phyloP scores from a whole-genome alignment of 2,329 filamentous ascomycete genomes.

The Colletotrichum spinosum region DNA sequence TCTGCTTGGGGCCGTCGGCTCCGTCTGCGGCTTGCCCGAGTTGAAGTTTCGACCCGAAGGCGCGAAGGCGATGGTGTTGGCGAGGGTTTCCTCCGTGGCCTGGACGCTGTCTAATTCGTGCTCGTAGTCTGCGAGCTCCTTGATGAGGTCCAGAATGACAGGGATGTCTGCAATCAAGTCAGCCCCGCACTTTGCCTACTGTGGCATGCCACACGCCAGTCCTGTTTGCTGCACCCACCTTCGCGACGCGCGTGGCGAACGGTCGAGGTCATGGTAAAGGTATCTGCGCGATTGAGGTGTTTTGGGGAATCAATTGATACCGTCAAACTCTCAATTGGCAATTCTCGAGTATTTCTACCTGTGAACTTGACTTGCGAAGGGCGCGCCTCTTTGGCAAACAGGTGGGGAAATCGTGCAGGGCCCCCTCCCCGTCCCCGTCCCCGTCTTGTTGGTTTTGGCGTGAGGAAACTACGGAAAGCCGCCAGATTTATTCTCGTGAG shows the following conservation, averaged over 20 bases:
- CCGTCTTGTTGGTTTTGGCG: no score
- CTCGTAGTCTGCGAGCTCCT: constrained; percentile 90
- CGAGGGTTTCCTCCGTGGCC: constrained; percentile 81
- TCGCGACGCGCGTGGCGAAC: constrained; percentile 71
- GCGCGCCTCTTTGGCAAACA: constrained; percentile 23
- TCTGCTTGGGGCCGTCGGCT: constrained; percentile 64
- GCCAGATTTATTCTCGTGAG: no score
- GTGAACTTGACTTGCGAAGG: constrained; percentile 5
- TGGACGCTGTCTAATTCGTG: constrained; percentile 79
- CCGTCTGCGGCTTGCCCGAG: constrained; percentile 54
- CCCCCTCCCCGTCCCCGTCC: no score
- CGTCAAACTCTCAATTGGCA: no score
- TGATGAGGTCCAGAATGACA: constrained; percentile 83
- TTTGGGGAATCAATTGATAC: neutral
- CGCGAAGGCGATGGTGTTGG: constrained; percentile 83
- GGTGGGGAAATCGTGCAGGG: no score
- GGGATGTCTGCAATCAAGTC: constrained; percentile 72
- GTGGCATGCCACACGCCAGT: neutral
- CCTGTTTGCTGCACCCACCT: constrained; percentile 54
- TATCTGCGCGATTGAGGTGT: constrained; percentile 42
- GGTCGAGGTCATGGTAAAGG: constrained; percentile 43
- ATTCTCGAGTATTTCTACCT: constrained; percentile 6
- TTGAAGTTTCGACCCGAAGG: constrained; percentile 54
- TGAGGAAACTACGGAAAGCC: no score
- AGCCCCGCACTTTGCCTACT: neutral